phyloP scores from a whole-genome alignment of 2,329 filamentous ascomycete genomes.

The Phyllachora maydis region DNA sequence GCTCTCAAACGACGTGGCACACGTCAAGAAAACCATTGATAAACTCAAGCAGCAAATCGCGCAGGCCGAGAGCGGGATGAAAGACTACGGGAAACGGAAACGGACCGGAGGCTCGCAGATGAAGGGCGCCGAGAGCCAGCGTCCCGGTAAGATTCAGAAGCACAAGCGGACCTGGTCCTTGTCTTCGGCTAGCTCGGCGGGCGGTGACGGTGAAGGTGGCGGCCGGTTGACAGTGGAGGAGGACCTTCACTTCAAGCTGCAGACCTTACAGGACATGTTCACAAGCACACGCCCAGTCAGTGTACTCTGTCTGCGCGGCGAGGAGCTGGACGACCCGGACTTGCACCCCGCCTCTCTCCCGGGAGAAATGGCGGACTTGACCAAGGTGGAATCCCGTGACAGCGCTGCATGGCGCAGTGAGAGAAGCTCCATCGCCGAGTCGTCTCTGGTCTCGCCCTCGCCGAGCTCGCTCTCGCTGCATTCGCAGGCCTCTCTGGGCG shows the following conservation, averaged over 20 bases:
- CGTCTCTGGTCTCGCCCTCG: constrained; percentile 42
- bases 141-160: constrained; percentile 68
- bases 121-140: constrained; percentile 27
- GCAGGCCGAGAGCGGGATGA: constrained; percentile 49
- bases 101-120: constrained; percentile 22
- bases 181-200: constrained; percentile 52
- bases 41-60: constrained; percentile 88
- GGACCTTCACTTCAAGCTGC: constrained; percentile 59
- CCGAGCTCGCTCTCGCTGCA: constrained; percentile 43
- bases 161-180: constrained; percentile 93
- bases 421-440: constrained; percentile 35
- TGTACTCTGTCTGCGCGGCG: constrained; percentile 56
- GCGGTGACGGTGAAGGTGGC: too few relatives aligned
- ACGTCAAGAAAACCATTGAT: constrained; percentile 92
- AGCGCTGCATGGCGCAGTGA: constrained; percentile 30
- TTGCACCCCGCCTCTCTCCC: constrained; percentile 53
- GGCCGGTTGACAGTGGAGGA: constrained; percentile 42
- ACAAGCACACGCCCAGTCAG: constrained; percentile 64
- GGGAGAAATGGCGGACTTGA: constrained; percentile 43
- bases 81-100: constrained; percentile 46
- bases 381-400: constrained; percentile 27
- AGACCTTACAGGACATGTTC: constrained; percentile 72
- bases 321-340: constrained; percentile 63
- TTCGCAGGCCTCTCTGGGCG: constrained; percentile 28
- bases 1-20: constrained; percentile 79